Evolutionary conservation across 2,329 filamentous ascomycete genomes (phyloP).

Genomic region (Fusarium sulawesiense): DNA sequence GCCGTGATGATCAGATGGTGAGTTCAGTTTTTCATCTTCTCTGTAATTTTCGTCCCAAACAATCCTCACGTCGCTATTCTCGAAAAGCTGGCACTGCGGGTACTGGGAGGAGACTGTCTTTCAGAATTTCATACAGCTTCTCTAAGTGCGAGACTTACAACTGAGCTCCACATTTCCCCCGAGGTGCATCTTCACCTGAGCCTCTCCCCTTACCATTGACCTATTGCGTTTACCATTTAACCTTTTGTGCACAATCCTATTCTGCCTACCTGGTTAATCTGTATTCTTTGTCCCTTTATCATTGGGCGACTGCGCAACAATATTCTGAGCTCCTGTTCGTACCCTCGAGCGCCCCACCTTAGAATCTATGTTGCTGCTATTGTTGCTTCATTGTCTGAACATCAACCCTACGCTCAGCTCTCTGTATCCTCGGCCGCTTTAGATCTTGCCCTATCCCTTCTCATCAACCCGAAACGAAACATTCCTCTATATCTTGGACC

Average conservation of each 20-base stretch:
- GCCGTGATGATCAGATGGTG: constrained; percentile 70
- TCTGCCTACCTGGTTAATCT: constrained; percentile 2
- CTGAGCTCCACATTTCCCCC: constrained; percentile 40
- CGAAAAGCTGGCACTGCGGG: background rate
- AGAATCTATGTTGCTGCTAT: constrained; percentile 25
- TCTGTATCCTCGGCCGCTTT: constrained; percentile 84
- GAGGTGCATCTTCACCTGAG: constrained; percentile 33
- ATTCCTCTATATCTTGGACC: constrained; percentile 66
- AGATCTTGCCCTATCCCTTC: constrained; percentile 80
- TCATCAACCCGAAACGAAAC: constrained; percentile 66
- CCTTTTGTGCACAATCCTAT: constrained; percentile 16
- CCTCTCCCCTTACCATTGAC: constrained; percentile 16
- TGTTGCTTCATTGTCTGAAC: constrained; percentile 50
- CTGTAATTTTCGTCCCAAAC: background rate
- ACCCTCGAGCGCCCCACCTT: constrained; percentile 1
- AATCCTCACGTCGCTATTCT: background rate
- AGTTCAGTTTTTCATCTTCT: constrained; percentile 47
- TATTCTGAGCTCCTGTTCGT: constrained; percentile 23
- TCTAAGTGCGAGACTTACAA: constrained; percentile 17
- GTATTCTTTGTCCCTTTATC: constrained; percentile 1
- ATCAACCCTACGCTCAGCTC: constrained; percentile 64
- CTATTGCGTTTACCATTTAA: constrained; percentile 18
- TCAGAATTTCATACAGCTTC: constrained; percentile 18
- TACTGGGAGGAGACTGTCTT: constrained; percentile 11
- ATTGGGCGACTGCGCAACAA: background rate